Conservation (phyloP, 192 early-diverging fungal species). For the Borealophlyctis nickersoniae region DNA sequence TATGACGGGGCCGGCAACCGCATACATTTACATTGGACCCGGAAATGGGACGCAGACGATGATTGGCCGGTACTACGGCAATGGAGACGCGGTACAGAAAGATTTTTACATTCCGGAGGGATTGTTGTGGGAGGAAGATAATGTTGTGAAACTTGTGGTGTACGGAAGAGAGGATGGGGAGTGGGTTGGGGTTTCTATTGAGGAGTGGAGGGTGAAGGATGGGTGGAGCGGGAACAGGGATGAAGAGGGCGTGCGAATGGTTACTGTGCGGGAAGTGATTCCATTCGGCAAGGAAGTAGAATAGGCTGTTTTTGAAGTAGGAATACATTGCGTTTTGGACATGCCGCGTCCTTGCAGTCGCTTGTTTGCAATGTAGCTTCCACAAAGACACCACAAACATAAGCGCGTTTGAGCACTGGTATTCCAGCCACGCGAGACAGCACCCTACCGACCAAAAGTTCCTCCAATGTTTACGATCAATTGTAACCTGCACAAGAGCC, state of each 20-base stretch:
- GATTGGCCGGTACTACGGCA: slow-evolving; percentile 69
- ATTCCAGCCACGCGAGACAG: too few species aligned
- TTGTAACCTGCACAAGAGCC: too few species aligned
- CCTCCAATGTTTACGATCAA: too few species aligned
- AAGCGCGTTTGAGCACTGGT: too few species aligned
- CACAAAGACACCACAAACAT: too few species aligned
- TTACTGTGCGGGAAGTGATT: too few species aligned
- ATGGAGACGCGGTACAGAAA: slow-evolving; percentile 62
- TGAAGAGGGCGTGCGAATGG: slow-evolving; percentile 7
- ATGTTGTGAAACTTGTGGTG: slow-evolving; percentile 14
- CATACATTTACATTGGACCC: slow-evolving; percentile 54
- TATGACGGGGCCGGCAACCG: slow-evolving; percentile 64
- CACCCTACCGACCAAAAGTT: too few species aligned
- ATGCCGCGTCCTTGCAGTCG: too few species aligned
- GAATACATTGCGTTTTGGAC: too few species aligned
- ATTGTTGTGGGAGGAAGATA: neutral
- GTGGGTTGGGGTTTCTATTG: slow-evolving; percentile 21
- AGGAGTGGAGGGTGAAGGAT: slow-evolving; percentile 25
- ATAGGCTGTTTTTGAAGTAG: too few species aligned
- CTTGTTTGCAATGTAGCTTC: too few species aligned
- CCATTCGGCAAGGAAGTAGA: too few species aligned
- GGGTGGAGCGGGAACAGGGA: slow-evolving; percentile 29
- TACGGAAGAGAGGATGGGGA: slow-evolving; percentile 20
- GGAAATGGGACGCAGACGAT: slow-evolving; percentile 50
- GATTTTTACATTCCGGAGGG: slow-evolving; percentile 58